phyloP scores from a whole-genome alignment of 192 early-diverging fungal genomes.

The Gaertneriomyces sp. region DNA sequence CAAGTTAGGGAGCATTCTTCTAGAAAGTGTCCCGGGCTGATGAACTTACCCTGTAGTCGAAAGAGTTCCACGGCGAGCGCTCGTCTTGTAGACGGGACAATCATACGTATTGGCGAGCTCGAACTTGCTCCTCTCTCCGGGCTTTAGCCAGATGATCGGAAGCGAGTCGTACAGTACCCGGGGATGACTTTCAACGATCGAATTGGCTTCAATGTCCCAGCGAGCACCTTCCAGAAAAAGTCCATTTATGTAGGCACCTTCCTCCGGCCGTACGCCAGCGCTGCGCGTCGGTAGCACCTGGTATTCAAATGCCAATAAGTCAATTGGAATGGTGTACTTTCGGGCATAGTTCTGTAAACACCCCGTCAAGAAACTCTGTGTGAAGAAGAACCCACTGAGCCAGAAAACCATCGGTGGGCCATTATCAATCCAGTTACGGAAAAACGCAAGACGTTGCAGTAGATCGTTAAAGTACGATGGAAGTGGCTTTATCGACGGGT shows the following conservation, averaged over 20 bases:
- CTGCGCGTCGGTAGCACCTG: slow-evolving; percentile 48
- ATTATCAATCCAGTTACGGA: slow-evolving; percentile 55
- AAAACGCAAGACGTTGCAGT: slow-evolving; percentile 47
- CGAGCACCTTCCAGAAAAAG: slow-evolving; percentile 59
- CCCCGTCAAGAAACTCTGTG: slow-evolving; percentile 58
- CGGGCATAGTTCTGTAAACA: slow-evolving; percentile 56
- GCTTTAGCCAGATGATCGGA: slow-evolving; percentile 60
- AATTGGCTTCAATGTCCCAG: slow-evolving; percentile 53
- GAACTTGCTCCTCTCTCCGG: slow-evolving; percentile 46
- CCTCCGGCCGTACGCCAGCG: slow-evolving; percentile 56
- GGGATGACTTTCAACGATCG: slow-evolving; percentile 53
- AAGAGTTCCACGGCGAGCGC: slow-evolving; percentile 47
- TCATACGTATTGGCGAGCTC: slow-evolving; percentile 46
- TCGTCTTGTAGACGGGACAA: slow-evolving; percentile 62
- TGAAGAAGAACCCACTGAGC: slow-evolving; percentile 66
- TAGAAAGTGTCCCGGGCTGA: background rate
- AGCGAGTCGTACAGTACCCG: slow-evolving; percentile 52
- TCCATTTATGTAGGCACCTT: slow-evolving; percentile 61
- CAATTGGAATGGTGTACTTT: slow-evolving; percentile 62
- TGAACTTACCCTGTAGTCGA: slow-evolving; percentile 57
- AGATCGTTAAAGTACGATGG: slow-evolving; percentile 54
- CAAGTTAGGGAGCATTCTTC: background rate
- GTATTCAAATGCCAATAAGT: slow-evolving; percentile 53
- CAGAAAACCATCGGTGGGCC: slow-evolving; percentile 62
- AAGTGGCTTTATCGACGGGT: slow-evolving; percentile 58